Percentiles rank a stretch among this genome's conserved stretches.
Conservation (phyloP, 495 filamentous ascomycete species). For the Penicillium macrosclerotiorum region DNA sequence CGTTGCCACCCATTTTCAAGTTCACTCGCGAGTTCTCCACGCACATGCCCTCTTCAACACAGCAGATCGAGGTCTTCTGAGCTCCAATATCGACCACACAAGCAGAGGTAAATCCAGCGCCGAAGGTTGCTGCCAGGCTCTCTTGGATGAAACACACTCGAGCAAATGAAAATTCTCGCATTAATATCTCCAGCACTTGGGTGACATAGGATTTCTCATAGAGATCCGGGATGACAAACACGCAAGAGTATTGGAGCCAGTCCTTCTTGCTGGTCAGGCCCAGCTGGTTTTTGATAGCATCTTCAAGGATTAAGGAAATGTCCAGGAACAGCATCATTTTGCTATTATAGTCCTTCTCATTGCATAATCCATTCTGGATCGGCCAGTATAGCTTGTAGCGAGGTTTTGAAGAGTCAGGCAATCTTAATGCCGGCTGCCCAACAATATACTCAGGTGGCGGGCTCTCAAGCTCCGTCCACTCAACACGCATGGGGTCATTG, state of each 20-base stretch:
- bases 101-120: slow-evolving; percentile 87
- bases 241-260: slow-evolving; percentile 88
- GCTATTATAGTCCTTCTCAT: slow-evolving; percentile 81
- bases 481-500: slow-evolving; percentile 87
- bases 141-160: slow-evolving; percentile 93
- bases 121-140: slow-evolving; percentile 89
- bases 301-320: slow-evolving; percentile 80
- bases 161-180: slow-evolving; percentile 84
- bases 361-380: slow-evolving; percentile 78
- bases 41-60: slow-evolving; percentile 95
- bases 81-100: slow-evolving; percentile 97
- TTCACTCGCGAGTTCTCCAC: slow-evolving; percentile 90
- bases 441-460: slow-evolving; percentile 70
- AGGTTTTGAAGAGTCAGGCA: slow-evolving; percentile 85
- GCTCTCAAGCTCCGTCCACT: slow-evolving; percentile 88
- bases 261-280: slow-evolving; percentile 72
- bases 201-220: slow-evolving; percentile 92
- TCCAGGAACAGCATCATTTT: slow-evolving; percentile 78
- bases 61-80: slow-evolving; percentile 96
- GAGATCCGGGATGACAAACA: slow-evolving; percentile 91
- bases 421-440: slow-evolving; percentile 76
- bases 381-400: slow-evolving; percentile 93
- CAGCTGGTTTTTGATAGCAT: slow-evolving; percentile 79
- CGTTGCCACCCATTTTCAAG: slow-evolving; percentile 86
- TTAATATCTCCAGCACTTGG: slow-evolving; percentile 75